Evolutionary conservation across 257 asterid genomes (phyloP).

Genomic region (Solanum neorickii): DNA sequence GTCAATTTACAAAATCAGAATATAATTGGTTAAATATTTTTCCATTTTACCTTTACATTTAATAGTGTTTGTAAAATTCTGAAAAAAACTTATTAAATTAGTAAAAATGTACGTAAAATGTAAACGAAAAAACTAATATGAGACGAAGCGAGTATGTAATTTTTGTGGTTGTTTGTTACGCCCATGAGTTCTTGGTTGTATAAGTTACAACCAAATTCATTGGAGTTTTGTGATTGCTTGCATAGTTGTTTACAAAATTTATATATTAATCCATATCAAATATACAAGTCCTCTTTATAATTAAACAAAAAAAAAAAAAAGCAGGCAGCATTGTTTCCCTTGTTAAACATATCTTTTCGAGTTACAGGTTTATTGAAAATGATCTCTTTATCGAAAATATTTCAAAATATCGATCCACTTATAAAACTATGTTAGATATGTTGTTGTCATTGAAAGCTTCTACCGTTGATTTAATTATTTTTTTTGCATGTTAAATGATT

Average conservation of each 20-base stretch:
- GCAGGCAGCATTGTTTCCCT: background rate
- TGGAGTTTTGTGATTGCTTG: background rate
- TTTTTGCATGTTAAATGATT: background rate
- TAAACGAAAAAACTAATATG: background rate
- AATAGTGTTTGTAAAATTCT: background rate
- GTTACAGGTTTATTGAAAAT: no score
- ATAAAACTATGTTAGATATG: background rate
- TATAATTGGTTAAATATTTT: no score
- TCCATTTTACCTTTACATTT: background rate
- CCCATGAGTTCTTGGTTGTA: background rate
- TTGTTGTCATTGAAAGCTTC: background rate
- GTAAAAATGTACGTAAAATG: no score
- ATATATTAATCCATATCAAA: background rate
- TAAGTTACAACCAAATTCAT: background rate
- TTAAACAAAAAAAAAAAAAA: background rate
- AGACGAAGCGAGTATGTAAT: background rate
- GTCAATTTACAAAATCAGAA: no score
- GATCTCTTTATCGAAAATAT: no score
- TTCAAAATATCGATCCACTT: background rate
- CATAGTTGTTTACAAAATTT: background rate
- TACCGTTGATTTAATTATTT: background rate
- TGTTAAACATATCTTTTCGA: background rate
- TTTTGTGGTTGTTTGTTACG: background rate
- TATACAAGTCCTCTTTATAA: background rate
- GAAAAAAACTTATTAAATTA: no score